A percentile compares a stretch with the other conserved stretches of the same genome.
phyloP scores from a whole-genome alignment of 441 rosid species.

The Euphorbia schlechtendalii region DNA sequence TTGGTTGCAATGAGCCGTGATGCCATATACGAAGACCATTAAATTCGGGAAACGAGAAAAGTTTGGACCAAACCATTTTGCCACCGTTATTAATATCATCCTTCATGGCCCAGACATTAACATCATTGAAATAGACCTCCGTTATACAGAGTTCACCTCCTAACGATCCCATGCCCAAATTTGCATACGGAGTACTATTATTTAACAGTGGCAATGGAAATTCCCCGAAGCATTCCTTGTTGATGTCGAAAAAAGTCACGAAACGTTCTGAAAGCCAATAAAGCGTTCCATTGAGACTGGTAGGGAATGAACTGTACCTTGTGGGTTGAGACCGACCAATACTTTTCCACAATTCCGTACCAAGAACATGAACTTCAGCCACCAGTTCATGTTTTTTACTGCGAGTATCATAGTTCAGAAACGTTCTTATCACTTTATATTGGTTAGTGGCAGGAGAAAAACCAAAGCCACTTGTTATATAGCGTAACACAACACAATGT shows the following conservation, averaged over 20 bases:
- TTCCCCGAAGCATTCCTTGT: constrained; percentile 4
- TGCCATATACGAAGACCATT: not conserved
- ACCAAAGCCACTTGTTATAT: constrained; percentile 4
- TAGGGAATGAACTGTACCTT: not conserved
- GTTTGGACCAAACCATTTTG: not conserved
- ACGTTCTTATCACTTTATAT: constrained; percentile 9
- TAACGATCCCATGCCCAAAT: not conserved
- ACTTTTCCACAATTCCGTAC: constrained; percentile 1
- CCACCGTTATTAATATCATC: not conserved
- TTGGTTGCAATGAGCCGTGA: not conserved
- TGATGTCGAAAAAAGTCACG: not conserved
- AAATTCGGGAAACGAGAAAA: not conserved
- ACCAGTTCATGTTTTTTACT: not conserved
- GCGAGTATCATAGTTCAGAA: not conserved
- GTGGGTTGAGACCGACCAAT: not conserved
- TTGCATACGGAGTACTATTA: not conserved
- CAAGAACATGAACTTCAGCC: constrained; percentile 11
- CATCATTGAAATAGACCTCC: not conserved
- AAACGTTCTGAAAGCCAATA: not conserved
- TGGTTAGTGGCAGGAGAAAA: constrained; percentile 1
- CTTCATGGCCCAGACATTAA: not conserved
- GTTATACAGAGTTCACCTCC: not conserved
- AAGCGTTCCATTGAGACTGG: not conserved
- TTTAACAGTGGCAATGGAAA: not conserved
- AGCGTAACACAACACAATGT: not conserved